A percentile compares a stretch with the other conserved stretches of the same genome.
Conservation (phyloP, 352 stramenopile genomes). For the Phytophthora sp. region DNA sequence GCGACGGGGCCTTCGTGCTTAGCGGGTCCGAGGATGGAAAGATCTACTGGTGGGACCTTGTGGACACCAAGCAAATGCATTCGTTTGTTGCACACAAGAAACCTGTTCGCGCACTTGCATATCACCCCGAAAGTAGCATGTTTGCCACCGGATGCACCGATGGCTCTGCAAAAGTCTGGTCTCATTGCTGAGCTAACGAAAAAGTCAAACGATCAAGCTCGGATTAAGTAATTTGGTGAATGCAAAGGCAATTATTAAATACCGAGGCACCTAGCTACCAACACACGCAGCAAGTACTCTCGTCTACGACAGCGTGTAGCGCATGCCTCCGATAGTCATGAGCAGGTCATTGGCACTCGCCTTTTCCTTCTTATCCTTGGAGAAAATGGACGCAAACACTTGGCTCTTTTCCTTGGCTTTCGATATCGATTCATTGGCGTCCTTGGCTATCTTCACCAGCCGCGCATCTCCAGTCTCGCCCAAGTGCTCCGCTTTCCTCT, state of each 20-base stretch:
- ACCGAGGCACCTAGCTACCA: constrained; percentile 4
- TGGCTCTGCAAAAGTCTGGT: constrained; percentile 79
- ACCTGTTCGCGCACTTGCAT: constrained; percentile 64
- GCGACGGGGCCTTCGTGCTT: constrained; percentile 67
- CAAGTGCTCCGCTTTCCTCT: constrained; percentile 46
- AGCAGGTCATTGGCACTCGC: constrained; percentile 81
- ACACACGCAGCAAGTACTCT: background rate
- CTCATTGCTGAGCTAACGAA: constrained; percentile 8
- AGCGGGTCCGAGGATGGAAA: constrained; percentile 81
- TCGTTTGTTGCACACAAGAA: constrained; percentile 68
- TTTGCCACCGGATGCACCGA: constrained; percentile 69
- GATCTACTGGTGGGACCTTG: constrained; percentile 71
- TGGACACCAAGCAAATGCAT: constrained; percentile 35
- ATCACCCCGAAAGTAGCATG: constrained; percentile 68
- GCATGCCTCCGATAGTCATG: constrained; percentile 85
- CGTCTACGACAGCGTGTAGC: constrained; percentile 81
- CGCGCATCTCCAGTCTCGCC: constrained; percentile 16
- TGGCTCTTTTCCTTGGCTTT: constrained; percentile 79
- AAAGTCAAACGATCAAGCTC: too few species aligned
- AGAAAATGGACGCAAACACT: constrained; percentile 85
- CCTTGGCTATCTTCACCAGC: constrained; percentile 57
- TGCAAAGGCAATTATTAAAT: constrained; percentile 19
- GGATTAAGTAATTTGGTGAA: too few species aligned
- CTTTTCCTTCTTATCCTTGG: constrained; percentile 70
- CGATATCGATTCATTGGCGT: constrained; percentile 60